Percentiles rank a stretch among this genome's conserved stretches.
Evolutionary conservation across 768 basidiomycete species (phyloP).

Genomic region (Lentinula sp.): DNA sequence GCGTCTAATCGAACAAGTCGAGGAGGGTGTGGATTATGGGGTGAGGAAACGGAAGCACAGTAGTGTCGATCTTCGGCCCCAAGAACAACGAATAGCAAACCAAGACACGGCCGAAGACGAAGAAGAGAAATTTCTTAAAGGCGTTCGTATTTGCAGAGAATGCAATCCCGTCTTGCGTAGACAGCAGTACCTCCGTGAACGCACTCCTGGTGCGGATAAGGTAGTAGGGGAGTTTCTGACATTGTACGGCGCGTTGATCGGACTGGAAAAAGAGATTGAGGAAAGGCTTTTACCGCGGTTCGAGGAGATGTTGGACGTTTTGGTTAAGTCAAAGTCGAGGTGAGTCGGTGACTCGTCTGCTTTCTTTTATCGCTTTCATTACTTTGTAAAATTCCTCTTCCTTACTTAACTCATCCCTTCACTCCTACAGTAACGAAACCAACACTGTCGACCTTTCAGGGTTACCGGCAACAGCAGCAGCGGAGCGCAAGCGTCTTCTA

Average conservation of each 20-base stretch:
- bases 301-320: slow-evolving; percentile 72
- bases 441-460: background rate
- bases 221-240: slow-evolving; percentile 34
- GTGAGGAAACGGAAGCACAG: slow-evolving; percentile 43
- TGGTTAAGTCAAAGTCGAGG: slow-evolving; percentile 38
- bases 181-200: slow-evolving; percentile 74
- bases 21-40: slow-evolving; percentile 80
- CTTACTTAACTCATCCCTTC: slow-evolving; percentile 25
- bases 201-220: slow-evolving; percentile 35
- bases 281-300: slow-evolving; percentile 73
- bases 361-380: background rate
- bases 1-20: slow-evolving; percentile 76
- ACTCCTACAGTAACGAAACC: background rate
- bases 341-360: slow-evolving; percentile 9
- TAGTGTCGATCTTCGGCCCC: slow-evolving; percentile 11
- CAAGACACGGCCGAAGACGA: slow-evolving; percentile 35
- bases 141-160: slow-evolving; percentile 79
- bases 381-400: slow-evolving; percentile 9
- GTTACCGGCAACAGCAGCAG: slow-evolving; percentile 61
- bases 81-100: slow-evolving; percentile 3
- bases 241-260: slow-evolving; percentile 72
- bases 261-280: slow-evolving; percentile 86
- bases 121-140: slow-evolving; percentile 82
- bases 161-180: slow-evolving; percentile 77
- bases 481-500: slow-evolving; percentile 73